Evolutionary conservation across 2,329 filamentous ascomycete genomes (phyloP).

Genomic region (Venturia carpophila): DNA sequence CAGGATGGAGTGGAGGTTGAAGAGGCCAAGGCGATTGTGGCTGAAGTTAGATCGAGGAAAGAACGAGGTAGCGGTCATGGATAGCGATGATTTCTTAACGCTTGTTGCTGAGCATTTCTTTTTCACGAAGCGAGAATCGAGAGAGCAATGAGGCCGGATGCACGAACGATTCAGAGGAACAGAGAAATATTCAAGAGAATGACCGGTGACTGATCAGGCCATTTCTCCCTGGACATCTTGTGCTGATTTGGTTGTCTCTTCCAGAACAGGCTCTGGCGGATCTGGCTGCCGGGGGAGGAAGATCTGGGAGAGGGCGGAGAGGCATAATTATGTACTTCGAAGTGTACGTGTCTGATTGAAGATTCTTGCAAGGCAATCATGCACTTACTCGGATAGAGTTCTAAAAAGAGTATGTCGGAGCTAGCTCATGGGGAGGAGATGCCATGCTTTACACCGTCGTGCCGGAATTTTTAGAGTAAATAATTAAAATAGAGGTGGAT

Average conservation of each 20-base stretch:
- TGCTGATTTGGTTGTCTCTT: neutral
- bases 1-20: conserved; percentile 96
- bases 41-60: conserved; percentile 73
- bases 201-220: neutral
- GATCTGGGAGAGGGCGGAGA: neutral
- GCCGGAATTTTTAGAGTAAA: too few species aligned
- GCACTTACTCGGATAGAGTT: too few species aligned
- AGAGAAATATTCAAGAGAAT: neutral
- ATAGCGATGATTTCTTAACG: neutral
- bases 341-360: neutral
- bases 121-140: neutral
- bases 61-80: conserved; percentile 33
- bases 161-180: neutral
- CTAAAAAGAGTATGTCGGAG: too few species aligned
- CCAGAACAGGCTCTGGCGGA: neutral
- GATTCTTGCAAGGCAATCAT: neutral
- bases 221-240: neutral
- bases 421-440: too few species aligned
- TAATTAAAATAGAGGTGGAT: too few species aligned
- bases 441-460: too few species aligned
- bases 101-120: neutral
- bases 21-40: conserved; percentile 86
- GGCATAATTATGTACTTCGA: neutral
- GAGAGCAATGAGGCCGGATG: neutral
- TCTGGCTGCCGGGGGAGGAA: neutral